Conservation (phyloP, 164 flowering plant genomes). For the Piper longum region DNA sequence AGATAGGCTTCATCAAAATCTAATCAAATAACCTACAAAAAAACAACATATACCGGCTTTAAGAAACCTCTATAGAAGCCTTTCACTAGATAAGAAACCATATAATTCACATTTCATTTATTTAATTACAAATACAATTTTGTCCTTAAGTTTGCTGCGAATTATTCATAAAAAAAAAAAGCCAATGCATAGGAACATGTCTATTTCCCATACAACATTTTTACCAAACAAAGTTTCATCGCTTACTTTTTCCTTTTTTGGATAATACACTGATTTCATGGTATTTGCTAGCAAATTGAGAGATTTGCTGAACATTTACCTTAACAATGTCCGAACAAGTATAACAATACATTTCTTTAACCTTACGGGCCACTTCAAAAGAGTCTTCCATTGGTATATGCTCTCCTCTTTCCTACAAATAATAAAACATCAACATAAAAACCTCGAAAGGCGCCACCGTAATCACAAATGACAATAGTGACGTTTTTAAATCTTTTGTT, state of each 20-base stretch:
- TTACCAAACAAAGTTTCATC: too few relatives aligned
- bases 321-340: constrained; percentile 94
- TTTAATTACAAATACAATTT: too few relatives aligned
- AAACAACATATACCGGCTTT: too few relatives aligned
- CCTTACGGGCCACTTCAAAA: constrained; percentile 92
- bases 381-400: constrained; percentile 93
- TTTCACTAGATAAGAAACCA: too few relatives aligned
- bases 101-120: too few relatives aligned
- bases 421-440: constrained; percentile 8
- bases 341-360: constrained; percentile 90
- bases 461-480: not conserved
- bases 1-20: too few relatives aligned
- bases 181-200: too few relatives aligned
- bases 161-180: too few relatives aligned
- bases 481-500: not conserved
- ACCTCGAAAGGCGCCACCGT: not conserved
- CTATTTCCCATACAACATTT: too few relatives aligned
- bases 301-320: constrained; percentile 23
- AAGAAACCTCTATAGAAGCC: too few relatives aligned
- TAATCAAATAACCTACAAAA: too few relatives aligned
- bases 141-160: too few relatives aligned
- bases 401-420: constrained; percentile 97
- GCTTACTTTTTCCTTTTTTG: not conserved
- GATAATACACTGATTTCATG: not conserved
- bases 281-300: not conserved